Evolutionary conservation across 1,284 basidiomycete species (phyloP), one percentile per base, ranked within the genome.

Genomic region (Ceratobasidium sp.): DNA sequence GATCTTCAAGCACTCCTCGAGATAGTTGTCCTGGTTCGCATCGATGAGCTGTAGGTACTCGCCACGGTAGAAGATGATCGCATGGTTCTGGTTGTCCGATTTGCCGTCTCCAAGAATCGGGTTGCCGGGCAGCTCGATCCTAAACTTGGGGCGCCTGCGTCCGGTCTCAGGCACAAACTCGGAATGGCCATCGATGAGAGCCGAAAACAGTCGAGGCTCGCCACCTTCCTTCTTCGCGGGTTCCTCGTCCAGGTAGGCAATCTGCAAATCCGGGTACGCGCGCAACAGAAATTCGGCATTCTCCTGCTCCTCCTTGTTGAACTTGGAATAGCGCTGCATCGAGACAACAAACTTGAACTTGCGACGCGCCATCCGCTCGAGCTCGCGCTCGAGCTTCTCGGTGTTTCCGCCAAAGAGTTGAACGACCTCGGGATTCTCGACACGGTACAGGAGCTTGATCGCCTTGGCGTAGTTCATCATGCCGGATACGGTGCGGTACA

Each of bases 401-500:
- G 96, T 98, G 83, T 99, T 99, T 53, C 96, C 95, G 67, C 96
- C 96, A 78, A 95, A 98, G 69, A 93, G 86, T 83, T 98, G 96
- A 8, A 99, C 96, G 61, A 99, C 92, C 81, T 98, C 96, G 25
- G 96, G 97, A 83, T 98, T 99, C 84, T 99, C 97, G 72, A 99
- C 96, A 76, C 96, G 95, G 83, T 98, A 98, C 36, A 99, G 87
- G n/a, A 99, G 86, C 83, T 99, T 99, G 88, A 99, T 98, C 21
- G 97, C 96, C 86, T 99, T 99, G 78, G 93, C 90, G 82, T 99
- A 99, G 85, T 99, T 99, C 97, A 99, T 99, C 91, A 99, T 98
- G 66, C 96, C 97, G 58, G 97, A 98, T 18, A 99, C 96, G 23
- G 96, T 99, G 77, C 97, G 91, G 82, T 99, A 99, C 40, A 99